A percentile compares a stretch with the other conserved stretches of the same genome.
These are phyloP conservation scores for Phytophthora palmivora DNA, from an alignment of 352 stramenopile genomes.

Conservation along the genomic window DNA sequence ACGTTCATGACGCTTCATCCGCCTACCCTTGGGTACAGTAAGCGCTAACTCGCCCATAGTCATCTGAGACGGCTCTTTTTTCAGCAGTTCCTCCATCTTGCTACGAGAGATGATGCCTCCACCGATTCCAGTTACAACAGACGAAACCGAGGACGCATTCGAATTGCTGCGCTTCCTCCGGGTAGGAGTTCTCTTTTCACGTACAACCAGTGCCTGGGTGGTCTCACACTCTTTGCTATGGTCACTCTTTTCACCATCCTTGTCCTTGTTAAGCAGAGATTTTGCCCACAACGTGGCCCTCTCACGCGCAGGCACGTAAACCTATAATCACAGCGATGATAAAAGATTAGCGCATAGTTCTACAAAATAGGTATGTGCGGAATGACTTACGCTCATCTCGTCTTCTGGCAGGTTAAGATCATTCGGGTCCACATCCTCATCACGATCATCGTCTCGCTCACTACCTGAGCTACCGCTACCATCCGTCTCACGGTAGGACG, in stretches of 20 bases:
- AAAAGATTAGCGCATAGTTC: background rate
- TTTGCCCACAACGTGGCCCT: conserved; percentile 79
- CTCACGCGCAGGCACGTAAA: conserved; percentile 77
- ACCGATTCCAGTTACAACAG: conserved; percentile 41
- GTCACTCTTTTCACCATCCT: conserved; percentile 35
- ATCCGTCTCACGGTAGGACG: conserved; percentile 43
- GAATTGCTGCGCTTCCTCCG: conserved; percentile 71
- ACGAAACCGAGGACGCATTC: conserved; percentile 52
- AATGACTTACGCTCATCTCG: conserved; percentile 34
- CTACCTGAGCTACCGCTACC: conserved; percentile 41
- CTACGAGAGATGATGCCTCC: conserved; percentile 36
- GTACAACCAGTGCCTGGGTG: conserved; percentile 35
- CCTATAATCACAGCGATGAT: conserved; percentile 22
- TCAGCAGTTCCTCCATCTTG: conserved; percentile 63
- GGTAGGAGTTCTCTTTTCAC: conserved; percentile 38
- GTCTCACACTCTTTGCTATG: conserved; percentile 18
- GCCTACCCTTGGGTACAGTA: conserved; percentile 71
- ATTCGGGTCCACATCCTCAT: conserved; percentile 51
- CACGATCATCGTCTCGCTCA: conserved; percentile 45
- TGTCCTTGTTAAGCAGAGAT: conserved; percentile 58
- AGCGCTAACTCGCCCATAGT: conserved; percentile 86
- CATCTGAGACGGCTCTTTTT: conserved; percentile 85
- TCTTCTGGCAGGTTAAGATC: conserved; percentile 58
- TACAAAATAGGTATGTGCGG: conserved; percentile 8
- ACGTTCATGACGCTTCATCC: conserved; percentile 65